phyloP scores from a whole-genome alignment of 139 green algal genomes.

The Micractinium conductrix region DNA sequence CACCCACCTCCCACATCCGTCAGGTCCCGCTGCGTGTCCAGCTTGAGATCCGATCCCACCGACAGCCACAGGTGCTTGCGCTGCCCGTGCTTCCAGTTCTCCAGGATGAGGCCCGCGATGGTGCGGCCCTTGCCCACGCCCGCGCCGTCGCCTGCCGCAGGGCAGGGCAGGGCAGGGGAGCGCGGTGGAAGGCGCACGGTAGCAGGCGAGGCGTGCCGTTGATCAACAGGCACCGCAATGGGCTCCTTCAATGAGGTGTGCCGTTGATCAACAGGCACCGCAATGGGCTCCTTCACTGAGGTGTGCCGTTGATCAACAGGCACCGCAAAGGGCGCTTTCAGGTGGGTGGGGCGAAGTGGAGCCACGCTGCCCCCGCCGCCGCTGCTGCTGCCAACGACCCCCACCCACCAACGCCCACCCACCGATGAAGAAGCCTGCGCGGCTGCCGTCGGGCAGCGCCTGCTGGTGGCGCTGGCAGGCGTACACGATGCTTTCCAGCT shows the following conservation, averaged over 20 bases:
- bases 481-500: conserved; percentile 89
- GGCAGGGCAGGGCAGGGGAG: not conserved
- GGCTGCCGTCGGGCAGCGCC: conserved; percentile 46
- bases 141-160: conserved; percentile 51
- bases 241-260: too few species aligned
- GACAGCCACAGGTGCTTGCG: conserved; percentile 77
- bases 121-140: conserved; percentile 83
- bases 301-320: too few species aligned
- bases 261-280: too few species aligned
- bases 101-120: conserved; percentile 83
- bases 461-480: conserved; percentile 83
- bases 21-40: conserved; percentile 78
- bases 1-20: conserved; percentile 53
- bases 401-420: conserved; percentile 7
- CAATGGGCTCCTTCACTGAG: too few species aligned
- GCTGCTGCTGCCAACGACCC: too few species aligned
- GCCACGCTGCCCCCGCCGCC: too few species aligned
- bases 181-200: too few species aligned
- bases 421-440: conserved; percentile 68
- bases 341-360: too few species aligned
- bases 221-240: too few species aligned
- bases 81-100: conserved; percentile 81
- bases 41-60: conserved; percentile 65
- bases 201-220: too few species aligned
- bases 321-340: too few species aligned